Percentiles rank a stretch among this genome's conserved stretches.
Conservation (phyloP, 768 basidiomycete species). For the Psilocybe azurescens region DNA sequence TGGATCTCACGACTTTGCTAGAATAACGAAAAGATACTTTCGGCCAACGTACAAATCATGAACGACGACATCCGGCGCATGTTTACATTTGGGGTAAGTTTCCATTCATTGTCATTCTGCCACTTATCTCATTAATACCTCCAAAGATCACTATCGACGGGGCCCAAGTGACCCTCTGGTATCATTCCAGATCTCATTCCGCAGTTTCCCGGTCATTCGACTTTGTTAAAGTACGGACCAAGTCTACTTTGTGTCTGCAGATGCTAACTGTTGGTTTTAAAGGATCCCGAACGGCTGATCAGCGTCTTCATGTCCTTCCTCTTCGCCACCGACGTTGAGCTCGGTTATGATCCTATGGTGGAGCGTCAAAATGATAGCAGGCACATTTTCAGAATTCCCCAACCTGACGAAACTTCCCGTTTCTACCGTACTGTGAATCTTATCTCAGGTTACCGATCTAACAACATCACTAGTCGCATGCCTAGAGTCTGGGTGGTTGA, state of each 20-base stretch:
- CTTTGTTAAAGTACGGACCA: neutral
- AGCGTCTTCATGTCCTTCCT: constrained; percentile 23
- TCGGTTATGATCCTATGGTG: constrained; percentile 23
- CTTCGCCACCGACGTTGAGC: constrained; percentile 20
- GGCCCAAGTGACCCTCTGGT: neutral
- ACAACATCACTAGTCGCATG: constrained; percentile 18
- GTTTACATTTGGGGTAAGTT: constrained; percentile 26
- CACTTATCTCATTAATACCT: neutral
- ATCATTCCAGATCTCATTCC: neutral
- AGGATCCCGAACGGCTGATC: constrained; percentile 22
- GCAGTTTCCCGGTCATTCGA: neutral
- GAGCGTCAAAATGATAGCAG: neutral
- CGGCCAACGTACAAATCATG: constrained; percentile 23
- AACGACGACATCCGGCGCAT: constrained; percentile 29
- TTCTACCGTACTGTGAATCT: constrained; percentile 16
- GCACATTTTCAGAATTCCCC: constrained; percentile 14
- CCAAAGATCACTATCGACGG: neutral
- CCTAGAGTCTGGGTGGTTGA: constrained; percentile 12
- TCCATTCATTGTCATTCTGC: neutral
- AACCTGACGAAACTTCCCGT: neutral
- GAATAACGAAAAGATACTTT: constrained; percentile 12
- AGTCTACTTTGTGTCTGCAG: neutral
- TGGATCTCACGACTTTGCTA: constrained; percentile 4
- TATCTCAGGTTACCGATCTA: constrained; percentile 16
- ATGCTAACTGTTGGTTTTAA: neutral